Conservation (phyloP, 2,329 filamentous ascomycete species). For the Monosporascus ibericus region DNA sequence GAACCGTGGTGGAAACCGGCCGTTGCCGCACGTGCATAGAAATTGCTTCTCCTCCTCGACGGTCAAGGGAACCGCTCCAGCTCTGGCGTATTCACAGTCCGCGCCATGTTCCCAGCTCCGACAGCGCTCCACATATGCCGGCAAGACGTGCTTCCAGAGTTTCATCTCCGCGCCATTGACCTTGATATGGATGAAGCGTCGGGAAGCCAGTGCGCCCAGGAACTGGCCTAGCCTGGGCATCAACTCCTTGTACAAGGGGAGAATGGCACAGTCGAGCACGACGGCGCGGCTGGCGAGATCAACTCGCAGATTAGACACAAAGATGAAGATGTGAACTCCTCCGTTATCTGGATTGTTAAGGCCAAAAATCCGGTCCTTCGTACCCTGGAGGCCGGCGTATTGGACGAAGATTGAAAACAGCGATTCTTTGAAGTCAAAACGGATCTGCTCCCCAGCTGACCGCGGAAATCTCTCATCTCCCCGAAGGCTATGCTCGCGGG, state of each 20-base stretch:
- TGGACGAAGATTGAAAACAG: slow-evolving; percentile 40
- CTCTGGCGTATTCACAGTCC: slow-evolving; percentile 35
- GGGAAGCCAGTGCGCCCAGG: slow-evolving; percentile 26
- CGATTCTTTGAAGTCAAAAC: slow-evolving; percentile 42
- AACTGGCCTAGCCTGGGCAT: slow-evolving; percentile 29
- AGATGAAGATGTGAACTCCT: slow-evolving; percentile 18
- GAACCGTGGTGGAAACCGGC: slow-evolving; percentile 33
- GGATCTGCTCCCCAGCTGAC: slow-evolving; percentile 21
- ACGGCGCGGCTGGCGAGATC: slow-evolving; percentile 34
- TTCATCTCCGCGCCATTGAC: slow-evolving; percentile 50
- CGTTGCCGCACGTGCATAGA: slow-evolving; percentile 40
- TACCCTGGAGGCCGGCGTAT: slow-evolving; percentile 35
- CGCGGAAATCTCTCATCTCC: background rate
- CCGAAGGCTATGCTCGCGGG: slow-evolving; percentile 2
- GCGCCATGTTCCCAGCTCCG: slow-evolving; percentile 37
- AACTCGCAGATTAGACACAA: slow-evolving; percentile 37
- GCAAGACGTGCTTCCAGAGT: slow-evolving; percentile 40
- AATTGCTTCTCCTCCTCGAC: slow-evolving; percentile 27
- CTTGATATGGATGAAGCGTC: slow-evolving; percentile 28
- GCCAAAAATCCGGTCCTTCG: slow-evolving; percentile 35
- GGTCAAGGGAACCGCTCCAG: slow-evolving; percentile 30
- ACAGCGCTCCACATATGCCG: slow-evolving; percentile 39
- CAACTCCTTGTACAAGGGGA: slow-evolving; percentile 33
- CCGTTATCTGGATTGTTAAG: slow-evolving; percentile 29
- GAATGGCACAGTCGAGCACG: slow-evolving; percentile 39